phyloP scores from a whole-genome alignment of 257 asterid species.

The Solanum commersonii region DNA sequence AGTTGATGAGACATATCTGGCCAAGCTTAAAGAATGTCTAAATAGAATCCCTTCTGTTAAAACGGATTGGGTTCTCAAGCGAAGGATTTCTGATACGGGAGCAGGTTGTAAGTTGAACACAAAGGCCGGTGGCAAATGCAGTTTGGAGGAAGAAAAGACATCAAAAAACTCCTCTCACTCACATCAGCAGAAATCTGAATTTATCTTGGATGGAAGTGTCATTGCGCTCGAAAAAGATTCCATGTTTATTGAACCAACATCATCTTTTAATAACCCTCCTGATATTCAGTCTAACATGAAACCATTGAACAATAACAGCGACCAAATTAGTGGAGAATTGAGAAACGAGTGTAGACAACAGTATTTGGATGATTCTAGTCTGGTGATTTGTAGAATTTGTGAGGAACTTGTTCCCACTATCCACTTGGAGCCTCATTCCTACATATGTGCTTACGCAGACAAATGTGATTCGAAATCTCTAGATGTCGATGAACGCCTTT shows the following conservation, averaged over 20 bases:
- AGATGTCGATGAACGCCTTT: slow-evolving; percentile 77
- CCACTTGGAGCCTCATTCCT: slow-evolving; percentile 92
- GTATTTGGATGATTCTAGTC: slow-evolving; percentile 43
- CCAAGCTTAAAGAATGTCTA: slow-evolving; percentile 73
- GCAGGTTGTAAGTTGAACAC: slow-evolving; percentile 7
- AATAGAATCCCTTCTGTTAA: slow-evolving; percentile 80
- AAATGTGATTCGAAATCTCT: slow-evolving; percentile 59
- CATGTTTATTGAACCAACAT: slow-evolving; percentile 18
- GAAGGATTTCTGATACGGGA: slow-evolving; percentile 46
- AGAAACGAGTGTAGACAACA: slow-evolving; percentile 34
- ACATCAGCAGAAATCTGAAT: slow-evolving; percentile 25
- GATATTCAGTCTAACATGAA: slow-evolving; percentile 7
- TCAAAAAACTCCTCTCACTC: slow-evolving; percentile 18
- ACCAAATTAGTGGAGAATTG: slow-evolving; percentile 22
- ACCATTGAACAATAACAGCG: slow-evolving; percentile 18
- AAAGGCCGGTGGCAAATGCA: slow-evolving; percentile 25
- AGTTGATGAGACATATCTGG: slow-evolving; percentile 61
- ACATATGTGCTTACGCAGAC: slow-evolving; percentile 90
- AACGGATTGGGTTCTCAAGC: slow-evolving; percentile 60
- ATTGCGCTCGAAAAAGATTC: slow-evolving; percentile 15
- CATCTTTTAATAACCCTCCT: slow-evolving; percentile 13
- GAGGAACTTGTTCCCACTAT: slow-evolving; percentile 75
- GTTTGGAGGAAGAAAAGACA: slow-evolving; percentile 23
- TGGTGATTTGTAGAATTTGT: slow-evolving; percentile 87
- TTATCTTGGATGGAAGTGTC: slow-evolving; percentile 20